A percentile compares a stretch with the other conserved stretches of the same genome.
These are phyloP conservation scores for Aspergillus sclerotioniger DNA, from an alignment of 495 filamentous ascomycete species.

Conservation along the genomic window DNA sequence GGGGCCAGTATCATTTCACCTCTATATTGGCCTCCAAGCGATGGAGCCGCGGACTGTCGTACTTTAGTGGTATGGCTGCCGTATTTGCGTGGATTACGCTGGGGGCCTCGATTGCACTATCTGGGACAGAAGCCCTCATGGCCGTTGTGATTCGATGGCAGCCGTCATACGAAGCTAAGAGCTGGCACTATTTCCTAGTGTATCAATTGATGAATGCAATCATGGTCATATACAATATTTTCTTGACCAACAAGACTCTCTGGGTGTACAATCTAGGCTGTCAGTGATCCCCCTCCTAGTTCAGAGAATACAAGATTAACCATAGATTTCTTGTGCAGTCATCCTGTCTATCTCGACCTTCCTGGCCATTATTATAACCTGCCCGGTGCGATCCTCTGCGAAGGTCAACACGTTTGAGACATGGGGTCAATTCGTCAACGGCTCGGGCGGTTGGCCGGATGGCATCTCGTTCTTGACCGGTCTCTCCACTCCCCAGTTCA, in stretches of 20 bases:
- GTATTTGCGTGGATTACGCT: constrained; percentile 30
- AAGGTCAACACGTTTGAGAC: constrained; percentile 20
- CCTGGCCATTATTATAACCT: constrained; percentile 29
- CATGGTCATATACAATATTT: constrained; percentile 28
- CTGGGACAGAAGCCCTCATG: constrained; percentile 25
- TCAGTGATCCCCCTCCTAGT: constrained; percentile 14
- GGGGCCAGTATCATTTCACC: constrained; percentile 48
- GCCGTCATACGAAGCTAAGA: constrained; percentile 22
- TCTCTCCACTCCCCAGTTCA: constrained; percentile 34
- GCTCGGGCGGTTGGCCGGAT: constrained; percentile 32
- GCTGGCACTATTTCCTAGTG: constrained; percentile 40
- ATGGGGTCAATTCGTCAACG: constrained; percentile 30
- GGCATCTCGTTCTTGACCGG: constrained; percentile 36
- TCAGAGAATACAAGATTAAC: neutral
- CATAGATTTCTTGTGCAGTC: constrained; percentile 14
- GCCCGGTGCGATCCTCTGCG: constrained; percentile 24
- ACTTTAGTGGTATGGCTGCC: constrained; percentile 29
- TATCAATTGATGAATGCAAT: constrained; percentile 37
- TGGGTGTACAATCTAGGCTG: constrained; percentile 36
- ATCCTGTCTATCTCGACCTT: constrained; percentile 28
- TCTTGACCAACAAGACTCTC: constrained; percentile 27
- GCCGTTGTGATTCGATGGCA: constrained; percentile 29
- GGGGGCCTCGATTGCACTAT: constrained; percentile 23
- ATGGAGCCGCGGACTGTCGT: constrained; percentile 26
- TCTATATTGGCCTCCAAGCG: constrained; percentile 26